A percentile compares a stretch with the other conserved stretches of the same genome.
Evolutionary conservation across 495 filamentous ascomycete species (phyloP).

Genomic region (Penicillium atrosanguineum): DNA sequence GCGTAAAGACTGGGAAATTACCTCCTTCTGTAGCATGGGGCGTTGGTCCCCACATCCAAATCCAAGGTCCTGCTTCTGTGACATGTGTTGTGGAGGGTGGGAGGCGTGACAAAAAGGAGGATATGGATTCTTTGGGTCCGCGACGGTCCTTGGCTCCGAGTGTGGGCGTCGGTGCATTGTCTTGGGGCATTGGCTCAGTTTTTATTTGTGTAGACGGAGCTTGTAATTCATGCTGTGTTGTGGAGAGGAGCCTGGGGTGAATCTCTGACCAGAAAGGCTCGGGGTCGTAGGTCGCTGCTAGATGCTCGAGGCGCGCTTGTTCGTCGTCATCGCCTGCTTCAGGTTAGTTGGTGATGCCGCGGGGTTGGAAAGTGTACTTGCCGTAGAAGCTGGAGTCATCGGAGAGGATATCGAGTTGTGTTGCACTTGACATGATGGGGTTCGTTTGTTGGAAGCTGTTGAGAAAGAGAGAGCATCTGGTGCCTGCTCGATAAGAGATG

Average conservation of each 20-base stretch:
- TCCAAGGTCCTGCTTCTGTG: constrained; percentile 53
- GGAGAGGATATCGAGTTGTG: constrained; percentile 39
- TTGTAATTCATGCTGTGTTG: constrained; percentile 19
- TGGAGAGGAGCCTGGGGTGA: constrained; percentile 33
- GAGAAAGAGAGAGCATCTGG: not conserved
- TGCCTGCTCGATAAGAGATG: not conserved
- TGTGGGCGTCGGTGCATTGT: constrained; percentile 32
- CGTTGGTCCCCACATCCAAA: constrained; percentile 61
- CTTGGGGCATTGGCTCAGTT: constrained; percentile 6
- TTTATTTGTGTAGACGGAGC: not conserved
- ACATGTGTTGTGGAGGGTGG: constrained; percentile 57
- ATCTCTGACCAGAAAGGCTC: constrained; percentile 43
- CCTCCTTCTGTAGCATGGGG: constrained; percentile 21
- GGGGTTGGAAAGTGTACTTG: constrained; percentile 16
- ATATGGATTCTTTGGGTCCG: constrained; percentile 55
- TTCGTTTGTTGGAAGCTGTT: not conserved
- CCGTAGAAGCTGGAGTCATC: constrained; percentile 76
- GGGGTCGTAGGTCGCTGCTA: constrained; percentile 41
- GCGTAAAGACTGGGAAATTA: constrained; percentile 41
- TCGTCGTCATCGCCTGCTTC: constrained; percentile 52
- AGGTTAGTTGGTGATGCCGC: constrained; percentile 17
- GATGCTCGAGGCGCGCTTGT: constrained; percentile 33
- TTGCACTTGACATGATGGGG: constrained; percentile 5
- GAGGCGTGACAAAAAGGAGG: constrained; percentile 61
- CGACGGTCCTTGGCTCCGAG: constrained; percentile 40